phyloP scores from a whole-genome alignment of 352 stramenopile genomes.

The Paralagenidium karlingii region DNA sequence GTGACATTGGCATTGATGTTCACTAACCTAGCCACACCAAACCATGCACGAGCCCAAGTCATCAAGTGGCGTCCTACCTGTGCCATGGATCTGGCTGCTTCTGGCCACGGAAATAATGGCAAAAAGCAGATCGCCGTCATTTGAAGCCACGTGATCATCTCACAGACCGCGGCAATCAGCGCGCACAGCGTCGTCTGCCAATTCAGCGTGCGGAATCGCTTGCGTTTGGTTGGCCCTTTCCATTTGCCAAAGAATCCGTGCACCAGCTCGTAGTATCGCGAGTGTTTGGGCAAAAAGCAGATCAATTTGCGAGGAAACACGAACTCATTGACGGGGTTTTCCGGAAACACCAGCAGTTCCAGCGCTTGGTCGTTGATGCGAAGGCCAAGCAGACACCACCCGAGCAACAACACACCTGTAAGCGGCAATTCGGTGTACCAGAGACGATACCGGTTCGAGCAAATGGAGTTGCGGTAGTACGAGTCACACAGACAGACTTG shows the following conservation, averaged over 20 bases:
- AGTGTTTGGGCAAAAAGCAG: no score
- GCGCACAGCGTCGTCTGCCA: no score
- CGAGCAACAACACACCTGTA: conserved; percentile 18
- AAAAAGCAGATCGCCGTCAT: conserved; percentile 29
- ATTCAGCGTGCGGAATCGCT: no score
- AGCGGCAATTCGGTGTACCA: conserved; percentile 40
- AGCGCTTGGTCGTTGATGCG: conserved; percentile 11
- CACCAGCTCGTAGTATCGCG: no score
- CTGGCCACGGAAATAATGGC: conserved; percentile 35
- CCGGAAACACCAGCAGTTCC: conserved; percentile 20
- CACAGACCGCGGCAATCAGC: conserved; percentile 15
- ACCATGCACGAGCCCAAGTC: no score
- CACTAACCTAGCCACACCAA: no score
- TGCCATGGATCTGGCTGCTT: conserved; percentile 11
- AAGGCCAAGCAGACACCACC: conserved; percentile 17
- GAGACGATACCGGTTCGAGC: conserved; percentile 19
- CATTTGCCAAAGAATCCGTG: conserved; percentile 24
- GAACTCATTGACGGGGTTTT: conserved; percentile 20
- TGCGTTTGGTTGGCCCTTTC: conserved; percentile 14
- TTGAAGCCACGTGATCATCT: conserved; percentile 36
- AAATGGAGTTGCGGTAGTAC: conserved; percentile 36
- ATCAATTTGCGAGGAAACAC: conserved; percentile 25
- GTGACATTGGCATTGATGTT: not conserved
- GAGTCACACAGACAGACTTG: conserved; percentile 24
- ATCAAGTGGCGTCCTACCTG: no score